phyloP scores from a whole-genome alignment of 1,284 basidiomycete genomes.

The Stereum hirsutum region DNA sequence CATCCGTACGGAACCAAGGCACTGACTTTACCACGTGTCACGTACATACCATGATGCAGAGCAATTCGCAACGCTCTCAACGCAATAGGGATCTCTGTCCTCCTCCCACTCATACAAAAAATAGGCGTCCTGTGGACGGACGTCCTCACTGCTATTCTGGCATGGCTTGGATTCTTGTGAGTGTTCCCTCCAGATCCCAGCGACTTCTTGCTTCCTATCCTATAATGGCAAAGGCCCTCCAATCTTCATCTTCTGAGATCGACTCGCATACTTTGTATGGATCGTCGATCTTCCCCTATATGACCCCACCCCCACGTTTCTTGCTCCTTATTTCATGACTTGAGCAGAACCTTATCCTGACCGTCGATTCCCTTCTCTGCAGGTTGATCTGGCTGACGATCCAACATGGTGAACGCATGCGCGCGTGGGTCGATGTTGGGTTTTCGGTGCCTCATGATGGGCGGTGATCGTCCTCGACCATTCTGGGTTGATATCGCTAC shows the following conservation, averaged over 20 bases:
- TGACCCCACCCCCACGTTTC: no score
- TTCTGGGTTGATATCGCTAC: no score
- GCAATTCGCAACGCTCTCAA: slow-evolving; percentile 33
- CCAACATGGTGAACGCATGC: slow-evolving; percentile 34
- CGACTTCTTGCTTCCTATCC: slow-evolving; percentile 7
- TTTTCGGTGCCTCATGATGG: slow-evolving; percentile 20
- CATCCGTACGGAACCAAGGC: no score
- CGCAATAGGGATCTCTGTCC: slow-evolving; percentile 27
- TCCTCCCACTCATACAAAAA: slow-evolving; percentile 41
- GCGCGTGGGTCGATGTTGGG: slow-evolving; percentile 37
- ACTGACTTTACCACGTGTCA: no score
- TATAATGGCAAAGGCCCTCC: no score
- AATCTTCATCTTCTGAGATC: no score
- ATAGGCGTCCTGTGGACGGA: slow-evolving; percentile 49
- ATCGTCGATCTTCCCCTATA: no score
- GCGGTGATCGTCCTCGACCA: no score
- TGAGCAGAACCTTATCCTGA: no score
- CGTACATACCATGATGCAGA: slow-evolving; percentile 21
- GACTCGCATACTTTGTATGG: no score
- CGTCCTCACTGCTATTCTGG: slow-evolving; percentile 31
- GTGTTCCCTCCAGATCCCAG: slow-evolving; percentile 9
- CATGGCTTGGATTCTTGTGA: slow-evolving; percentile 36
- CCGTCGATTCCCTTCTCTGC: not conserved
- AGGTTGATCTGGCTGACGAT: slow-evolving; percentile 35
- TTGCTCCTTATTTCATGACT: no score